These are phyloP conservation scores for Coprinopsis strossmayeri DNA, from an alignment of 768 basidiomycete species.

Conservation along the genomic window DNA sequence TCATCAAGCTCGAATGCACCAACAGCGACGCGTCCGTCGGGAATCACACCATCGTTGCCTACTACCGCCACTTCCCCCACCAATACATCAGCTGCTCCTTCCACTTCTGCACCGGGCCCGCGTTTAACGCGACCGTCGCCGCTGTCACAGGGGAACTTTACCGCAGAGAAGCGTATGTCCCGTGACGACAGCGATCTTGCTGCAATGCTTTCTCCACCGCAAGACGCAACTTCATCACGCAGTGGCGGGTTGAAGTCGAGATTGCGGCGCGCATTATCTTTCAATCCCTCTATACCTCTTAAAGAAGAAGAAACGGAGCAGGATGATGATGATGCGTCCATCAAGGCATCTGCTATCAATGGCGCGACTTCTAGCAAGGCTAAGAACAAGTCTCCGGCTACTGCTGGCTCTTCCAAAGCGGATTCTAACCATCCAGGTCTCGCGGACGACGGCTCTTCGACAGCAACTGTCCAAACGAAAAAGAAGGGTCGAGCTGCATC, in stretches of 20 bases:
- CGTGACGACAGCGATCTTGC: slow-evolving; percentile 69
- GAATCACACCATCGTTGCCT: slow-evolving; percentile 18
- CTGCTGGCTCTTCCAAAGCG: slow-evolving; percentile 18
- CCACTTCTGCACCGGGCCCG: slow-evolving; percentile 24
- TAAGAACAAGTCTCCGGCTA: slow-evolving; percentile 28
- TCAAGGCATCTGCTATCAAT: slow-evolving; percentile 32
- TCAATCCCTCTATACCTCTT: slow-evolving; percentile 42
- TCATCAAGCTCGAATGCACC: slow-evolving; percentile 41
- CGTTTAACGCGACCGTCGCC: slow-evolving; percentile 57
- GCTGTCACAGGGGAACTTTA: slow-evolving; percentile 58
- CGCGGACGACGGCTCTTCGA: slow-evolving; percentile 33
- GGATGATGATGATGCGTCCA: slow-evolving; percentile 34
- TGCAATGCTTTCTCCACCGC: slow-evolving; percentile 40
- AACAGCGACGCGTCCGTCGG: slow-evolving; percentile 24
- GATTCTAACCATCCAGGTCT: slow-evolving; percentile 17
- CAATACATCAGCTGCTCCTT: slow-evolving; percentile 23
- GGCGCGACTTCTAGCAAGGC: slow-evolving; percentile 19
- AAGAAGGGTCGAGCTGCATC: slow-evolving; percentile 67
- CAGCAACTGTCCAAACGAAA: slow-evolving; percentile 48
- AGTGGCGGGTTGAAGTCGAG: slow-evolving; percentile 72
- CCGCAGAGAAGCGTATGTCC: slow-evolving; percentile 72
- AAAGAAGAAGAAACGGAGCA: slow-evolving; percentile 42
- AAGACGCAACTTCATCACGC: slow-evolving; percentile 36
- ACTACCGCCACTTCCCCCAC: slow-evolving; percentile 30
- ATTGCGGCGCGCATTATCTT: slow-evolving; percentile 63